Evolutionary conservation across 192 early-diverging fungal genomes (phyloP), one percentile per base, ranked within the genome.

Genomic region (Geosiphon pyriformis): DNA sequence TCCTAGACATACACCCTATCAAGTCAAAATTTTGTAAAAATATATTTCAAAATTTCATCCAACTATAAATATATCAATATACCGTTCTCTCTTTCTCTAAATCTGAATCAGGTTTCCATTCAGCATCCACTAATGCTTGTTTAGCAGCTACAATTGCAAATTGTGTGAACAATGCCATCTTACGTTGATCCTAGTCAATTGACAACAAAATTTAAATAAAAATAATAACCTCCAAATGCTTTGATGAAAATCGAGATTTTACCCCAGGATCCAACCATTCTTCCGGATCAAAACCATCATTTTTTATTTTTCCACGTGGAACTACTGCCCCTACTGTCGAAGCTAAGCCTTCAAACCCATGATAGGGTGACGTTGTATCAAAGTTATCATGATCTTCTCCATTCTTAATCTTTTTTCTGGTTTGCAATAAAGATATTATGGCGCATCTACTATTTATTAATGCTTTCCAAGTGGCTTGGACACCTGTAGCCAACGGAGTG

Each of bases 1-100:
- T 49, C 96, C 96, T 32, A 95, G 82, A 73, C 92, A 94, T n/a
- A 95, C 93, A 53, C 96, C 96, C 87, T 87, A 30, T 17, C 48
- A 17, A 50, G 20, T 15, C 17, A 60, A 25, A 15, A 64, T 30
- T 20, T 4, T 52, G 22, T 58, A 33, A 22, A 56, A 42, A 3
- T n/a, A 46, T 30, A 15, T 57, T 34, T 29, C 18, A 20, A n/a
- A 0, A 33, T 52, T 1, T 20, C 18, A 27, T 58, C 29, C 25
- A 18, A 17, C 54, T 53, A 68, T 32, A 47, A 18, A 51, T 55
- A 59, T n/a, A n/a, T n/a, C n/a, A n/a, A n/a, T n/a, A 71, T 80
- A 83, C 90, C 17, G 90, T 91, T 51, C 85, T 70, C 25, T 87
- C 76, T 70, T 82, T 83, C 54, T 84, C 85, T 47, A 78, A 72